phyloP scores from a whole-genome alignment of 2,329 filamentous ascomycete genomes.

The Dichotomopilus funicola region DNA sequence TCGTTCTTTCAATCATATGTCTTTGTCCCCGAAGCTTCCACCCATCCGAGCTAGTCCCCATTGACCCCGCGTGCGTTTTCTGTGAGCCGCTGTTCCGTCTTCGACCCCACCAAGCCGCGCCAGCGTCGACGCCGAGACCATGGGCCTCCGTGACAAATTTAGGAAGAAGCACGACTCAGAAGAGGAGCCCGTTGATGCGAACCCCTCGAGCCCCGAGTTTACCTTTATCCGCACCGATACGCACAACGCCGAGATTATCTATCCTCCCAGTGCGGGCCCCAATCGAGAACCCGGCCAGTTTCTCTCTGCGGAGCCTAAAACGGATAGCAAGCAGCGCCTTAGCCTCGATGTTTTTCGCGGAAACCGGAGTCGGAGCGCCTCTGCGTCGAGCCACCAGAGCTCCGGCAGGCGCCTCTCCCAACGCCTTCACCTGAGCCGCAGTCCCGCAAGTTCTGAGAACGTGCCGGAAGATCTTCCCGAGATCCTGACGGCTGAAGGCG shows the following conservation, averaged over 20 bases:
- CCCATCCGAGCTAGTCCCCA: no score
- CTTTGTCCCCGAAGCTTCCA: not conserved
- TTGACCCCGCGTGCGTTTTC: no score
- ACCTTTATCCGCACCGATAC: constrained; percentile 83
- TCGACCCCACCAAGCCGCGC: not conserved
- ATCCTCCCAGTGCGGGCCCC: constrained; percentile 47
- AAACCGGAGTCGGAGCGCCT: constrained; percentile 43
- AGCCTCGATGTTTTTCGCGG: constrained; percentile 31
- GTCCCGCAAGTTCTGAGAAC: constrained; percentile 58
- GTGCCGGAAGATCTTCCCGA: constrained; percentile 75
- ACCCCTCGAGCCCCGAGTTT: constrained; percentile 56
- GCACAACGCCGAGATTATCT: constrained; percentile 68
- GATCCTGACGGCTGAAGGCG: constrained; percentile 47
- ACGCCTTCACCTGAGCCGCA: constrained; percentile 59
- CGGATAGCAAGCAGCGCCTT: constrained; percentile 21
- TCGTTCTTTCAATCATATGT: not conserved
- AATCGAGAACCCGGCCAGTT: constrained; percentile 20
- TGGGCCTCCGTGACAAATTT: constrained; percentile 48
- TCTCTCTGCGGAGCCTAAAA: constrained; percentile 22
- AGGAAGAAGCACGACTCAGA: constrained; percentile 47
- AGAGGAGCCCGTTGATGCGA: constrained; percentile 25
- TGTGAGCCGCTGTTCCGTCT: not conserved
- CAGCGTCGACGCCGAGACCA: constrained; percentile 21
- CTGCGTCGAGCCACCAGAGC: constrained; percentile 35
- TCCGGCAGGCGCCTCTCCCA: constrained; percentile 54